Evolutionary conservation across 805 yeast genomes (phyloP).

Genomic region (Teunomyces gatunensis): DNA sequence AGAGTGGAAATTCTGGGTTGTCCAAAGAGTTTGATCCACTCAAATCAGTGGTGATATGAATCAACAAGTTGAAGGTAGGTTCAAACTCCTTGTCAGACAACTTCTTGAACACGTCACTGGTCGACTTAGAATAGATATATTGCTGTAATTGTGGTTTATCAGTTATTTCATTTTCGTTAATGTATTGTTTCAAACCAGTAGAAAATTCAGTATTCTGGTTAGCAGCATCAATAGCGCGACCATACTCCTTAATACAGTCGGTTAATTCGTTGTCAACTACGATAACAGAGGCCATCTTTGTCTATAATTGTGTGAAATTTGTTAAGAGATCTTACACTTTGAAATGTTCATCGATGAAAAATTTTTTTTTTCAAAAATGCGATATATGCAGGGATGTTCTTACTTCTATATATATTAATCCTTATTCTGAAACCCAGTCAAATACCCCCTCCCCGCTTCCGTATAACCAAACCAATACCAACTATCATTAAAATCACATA

Average conservation of each 20-base stretch:
- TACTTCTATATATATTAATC: too few species aligned
- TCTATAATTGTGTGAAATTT: neutral
- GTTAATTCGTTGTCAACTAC: slow-evolving; percentile 42
- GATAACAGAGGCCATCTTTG: slow-evolving; percentile 40
- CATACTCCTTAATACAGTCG: slow-evolving; percentile 40
- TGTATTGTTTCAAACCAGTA: slow-evolving; percentile 20
- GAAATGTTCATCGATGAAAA: slow-evolving; percentile 4
- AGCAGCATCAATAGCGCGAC: slow-evolving; percentile 34
- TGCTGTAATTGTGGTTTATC: slow-evolving; percentile 28
- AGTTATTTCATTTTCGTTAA: slow-evolving; percentile 22
- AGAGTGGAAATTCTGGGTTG: slow-evolving; percentile 18
- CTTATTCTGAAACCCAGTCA: too few species aligned
- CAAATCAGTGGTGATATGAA: slow-evolving; percentile 33
- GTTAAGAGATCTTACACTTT: neutral
- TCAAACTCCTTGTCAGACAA: slow-evolving; percentile 45
- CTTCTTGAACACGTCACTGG: slow-evolving; percentile 26
- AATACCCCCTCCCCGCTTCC: neutral
- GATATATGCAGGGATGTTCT: neutral
- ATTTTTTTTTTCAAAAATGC: slow-evolving; percentile 4
- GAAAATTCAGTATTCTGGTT: slow-evolving; percentile 28
- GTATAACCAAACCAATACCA: too few species aligned
- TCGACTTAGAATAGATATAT: slow-evolving; percentile 27
- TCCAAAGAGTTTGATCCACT: slow-evolving; percentile 13
- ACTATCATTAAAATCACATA: too few species aligned
- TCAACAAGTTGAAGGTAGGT: slow-evolving; percentile 42